Base-by-base conservation (phyloP, 2,329 filamentous ascomycete species). In the Zarea fungicola region DNA sequence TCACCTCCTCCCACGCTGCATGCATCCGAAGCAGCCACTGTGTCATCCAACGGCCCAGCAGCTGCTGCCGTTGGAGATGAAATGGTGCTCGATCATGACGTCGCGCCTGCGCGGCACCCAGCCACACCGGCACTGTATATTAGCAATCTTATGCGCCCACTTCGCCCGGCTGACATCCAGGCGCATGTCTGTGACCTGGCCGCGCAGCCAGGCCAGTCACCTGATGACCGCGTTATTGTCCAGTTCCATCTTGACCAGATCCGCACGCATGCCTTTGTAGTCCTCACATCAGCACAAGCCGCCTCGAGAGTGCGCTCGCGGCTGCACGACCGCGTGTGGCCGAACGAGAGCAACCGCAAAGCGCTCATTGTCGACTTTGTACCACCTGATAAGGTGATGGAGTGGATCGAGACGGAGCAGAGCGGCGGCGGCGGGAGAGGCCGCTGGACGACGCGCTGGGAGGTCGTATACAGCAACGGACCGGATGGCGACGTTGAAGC, bases 361-460 rank as follows among this genome's bases (percentile, higher is more conserved):
- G 77, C 83, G 1, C 75, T 97, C 1, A 95, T 85, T 80, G 88
- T 89, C 4, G 93, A 99, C 64, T 97, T 93, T 63, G 77, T 97
- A 18, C 92, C 92, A 0, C 78, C 85, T 16, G 82, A 89, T 22
- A 80, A 82, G 54, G 76, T 95, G 4, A 65, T 71, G 13, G 77
- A 78, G 21, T 97, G 90, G 89, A 84, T 95, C 51, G 76, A 80
- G 7, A 76, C 69, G 34, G 89, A 95, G 65, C 71, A 83, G 57
- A 65, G 72, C 3, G 65, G 62, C 13, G 58, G 68, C 56, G 59
- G 74, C 54, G 56, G 71, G 43, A 56, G 71, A 42, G 65, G 76
- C 40, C 64, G 70, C 46, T 65, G 68, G 16, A 60, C 53, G 58
- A 64, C 62, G 6, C 71, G 83, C 21, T 95, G 85, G 82, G 87